Conservation (phyloP, 139 green algal genomes). For the Chlamydomonas incerta region DNA sequence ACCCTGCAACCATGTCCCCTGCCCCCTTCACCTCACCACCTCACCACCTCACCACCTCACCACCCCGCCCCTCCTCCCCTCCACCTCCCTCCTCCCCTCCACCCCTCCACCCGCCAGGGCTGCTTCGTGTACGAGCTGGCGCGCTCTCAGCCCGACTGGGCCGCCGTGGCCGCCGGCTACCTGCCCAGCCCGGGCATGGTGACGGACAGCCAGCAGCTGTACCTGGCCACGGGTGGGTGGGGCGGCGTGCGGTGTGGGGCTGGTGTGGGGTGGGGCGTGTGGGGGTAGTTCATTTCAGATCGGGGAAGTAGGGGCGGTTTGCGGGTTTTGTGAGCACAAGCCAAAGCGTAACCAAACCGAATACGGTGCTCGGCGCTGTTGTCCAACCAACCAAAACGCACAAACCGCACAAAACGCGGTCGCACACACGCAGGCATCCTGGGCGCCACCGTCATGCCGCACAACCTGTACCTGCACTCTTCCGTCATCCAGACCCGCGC, state of each 20-base stretch:
- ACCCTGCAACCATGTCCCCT: too few relatives aligned
- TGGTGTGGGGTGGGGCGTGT: too few relatives aligned
- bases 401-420: too few relatives aligned
- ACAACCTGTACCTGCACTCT: constrained; percentile 78
- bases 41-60: too few relatives aligned
- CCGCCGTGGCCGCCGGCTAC: constrained; percentile 37
- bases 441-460: constrained; percentile 72
- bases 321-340: too few relatives aligned
- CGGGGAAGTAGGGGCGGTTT: too few relatives aligned
- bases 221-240: constrained; percentile 45
- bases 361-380: too few relatives aligned
- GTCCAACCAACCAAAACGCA: too few relatives aligned
- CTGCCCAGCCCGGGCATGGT: constrained; percentile 52
- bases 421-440: constrained; percentile 51
- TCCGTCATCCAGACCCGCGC: constrained; percentile 70
- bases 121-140: constrained; percentile 71
- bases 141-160: constrained; percentile 58
- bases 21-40: too few relatives aligned
- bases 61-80: too few relatives aligned
- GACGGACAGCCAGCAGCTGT: constrained; percentile 57
- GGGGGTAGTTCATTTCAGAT: background rate
- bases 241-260: background rate
- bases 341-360: too few relatives aligned
- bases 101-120: background rate
- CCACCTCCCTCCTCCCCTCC: too few relatives aligned